phyloP scores from a whole-genome alignment of 106 monocot species.

The Dioscorea dumetorum region DNA sequence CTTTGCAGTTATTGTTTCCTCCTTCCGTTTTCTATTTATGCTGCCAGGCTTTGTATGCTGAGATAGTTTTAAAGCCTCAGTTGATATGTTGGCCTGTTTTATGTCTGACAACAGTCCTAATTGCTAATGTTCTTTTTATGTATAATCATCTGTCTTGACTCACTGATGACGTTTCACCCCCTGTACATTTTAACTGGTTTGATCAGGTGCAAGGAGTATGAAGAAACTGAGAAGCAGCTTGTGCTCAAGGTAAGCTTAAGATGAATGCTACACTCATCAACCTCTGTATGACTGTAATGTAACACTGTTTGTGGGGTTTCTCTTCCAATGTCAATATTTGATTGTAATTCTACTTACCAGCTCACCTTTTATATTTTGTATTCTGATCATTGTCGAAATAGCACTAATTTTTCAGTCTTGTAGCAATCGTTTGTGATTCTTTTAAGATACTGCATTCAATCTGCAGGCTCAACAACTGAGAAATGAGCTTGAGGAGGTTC shows the following conservation, averaged over 20 bases:
- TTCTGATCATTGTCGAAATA: background rate
- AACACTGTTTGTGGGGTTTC: too few species aligned
- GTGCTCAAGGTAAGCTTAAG: slow-evolving; percentile 16
- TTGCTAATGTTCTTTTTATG: background rate
- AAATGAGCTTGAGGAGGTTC: slow-evolving; percentile 29
- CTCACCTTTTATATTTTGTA: background rate
- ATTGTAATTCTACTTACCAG: background rate
- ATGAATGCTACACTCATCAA: background rate
- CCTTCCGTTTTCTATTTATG: background rate
- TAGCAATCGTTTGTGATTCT: background rate
- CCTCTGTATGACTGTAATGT: background rate
- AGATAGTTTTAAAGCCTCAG: background rate
- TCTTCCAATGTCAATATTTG: too few species aligned
- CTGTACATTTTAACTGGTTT: background rate
- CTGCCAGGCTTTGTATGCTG: background rate
- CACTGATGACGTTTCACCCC: background rate
- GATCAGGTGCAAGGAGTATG: slow-evolving; percentile 18
- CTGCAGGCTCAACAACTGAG: slow-evolving; percentile 31
- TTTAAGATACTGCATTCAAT: background rate
- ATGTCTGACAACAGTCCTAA: background rate
- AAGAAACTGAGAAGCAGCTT: slow-evolving; percentile 11
- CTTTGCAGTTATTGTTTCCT: background rate
- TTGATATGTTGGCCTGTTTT: background rate
- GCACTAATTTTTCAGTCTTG: background rate
- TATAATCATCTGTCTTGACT: background rate